Evolutionary conservation across 108 stramenopile species (phyloP), one percentile per base, ranked within the genome.

Genomic region (Bacterosira constricta): DNA sequence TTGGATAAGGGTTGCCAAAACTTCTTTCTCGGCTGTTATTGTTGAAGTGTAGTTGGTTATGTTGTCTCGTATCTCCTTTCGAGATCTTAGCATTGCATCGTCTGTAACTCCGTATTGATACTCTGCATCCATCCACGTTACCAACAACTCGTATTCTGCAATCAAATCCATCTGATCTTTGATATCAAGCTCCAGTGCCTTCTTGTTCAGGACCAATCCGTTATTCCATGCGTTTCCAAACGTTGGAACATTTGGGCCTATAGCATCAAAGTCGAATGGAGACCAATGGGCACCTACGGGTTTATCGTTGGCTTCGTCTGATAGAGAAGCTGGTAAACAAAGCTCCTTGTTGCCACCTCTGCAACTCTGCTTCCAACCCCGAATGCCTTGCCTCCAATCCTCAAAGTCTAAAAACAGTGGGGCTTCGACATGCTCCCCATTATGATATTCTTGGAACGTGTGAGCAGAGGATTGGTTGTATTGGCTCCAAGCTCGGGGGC

Each of bases 401-500:
- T 88, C 88, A 57, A 90, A 90, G 53, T 66, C 41, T 8, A 64
- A 47, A 65, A 89, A 92, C 12, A 86, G 60, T 6, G 47, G 44
- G 2, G 76, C 65, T 35, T 71, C 42, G 0, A 30, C 27, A 41
- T 83, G 87, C 18, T 67, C 38, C 17, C 88, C 88, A 15, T 63
- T 58, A 13, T 58, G 50, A 72, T 81, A 89, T 18, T 49, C 57
- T 74, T 87, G 90, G 38, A 71, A 46, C 10, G 85, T 81, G 71
- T 84, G 67, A 2, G 86, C 83, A 10, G 53, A 25, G 6, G 71
- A 57, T 39, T 77, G 68, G 63, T 89, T 79, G 69, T 87, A 90
- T 38, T 81, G 61, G 51, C 64, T 71, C 75, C 64, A 72, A 25
- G 80, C 92, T 13, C 88, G 75, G 59, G 81, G 85, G 50, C 92